These are phyloP conservation scores for Wickerhamomyces alni DNA, from an alignment of 805 yeast species.

Conservation along the genomic window DNA sequence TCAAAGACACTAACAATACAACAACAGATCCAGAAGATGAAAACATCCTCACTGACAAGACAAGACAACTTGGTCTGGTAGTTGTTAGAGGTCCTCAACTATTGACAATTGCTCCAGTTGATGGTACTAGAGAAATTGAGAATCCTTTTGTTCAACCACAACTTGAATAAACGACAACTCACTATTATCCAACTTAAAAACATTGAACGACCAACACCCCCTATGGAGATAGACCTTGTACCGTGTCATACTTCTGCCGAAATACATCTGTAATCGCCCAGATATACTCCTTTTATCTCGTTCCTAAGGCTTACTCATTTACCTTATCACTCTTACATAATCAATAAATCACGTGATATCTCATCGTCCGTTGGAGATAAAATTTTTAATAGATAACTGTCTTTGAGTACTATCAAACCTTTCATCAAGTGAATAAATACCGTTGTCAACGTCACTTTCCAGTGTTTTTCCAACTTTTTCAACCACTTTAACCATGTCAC, in stretches of 20 bases:
- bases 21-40: conserved; percentile 54
- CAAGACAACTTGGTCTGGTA: conserved; percentile 68
- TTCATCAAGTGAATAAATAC: too few species aligned
- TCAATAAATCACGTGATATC: neutral
- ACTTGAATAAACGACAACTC: neutral
- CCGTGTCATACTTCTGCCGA: too few species aligned
- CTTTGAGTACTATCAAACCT: too few species aligned
- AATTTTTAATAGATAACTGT: neutral
- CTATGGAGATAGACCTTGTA: too few species aligned
- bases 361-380: conserved; percentile 1
- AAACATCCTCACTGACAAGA: conserved; percentile 43
- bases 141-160: conserved; percentile 51
- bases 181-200: neutral
- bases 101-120: conserved; percentile 63
- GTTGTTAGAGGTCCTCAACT: conserved; percentile 84
- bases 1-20: neutral
- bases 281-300: too few species aligned
- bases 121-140: conserved; percentile 63
- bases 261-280: too few species aligned
- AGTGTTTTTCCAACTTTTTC: too few species aligned
- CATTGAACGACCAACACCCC: too few species aligned
- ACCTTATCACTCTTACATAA: neutral
- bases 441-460: too few species aligned
- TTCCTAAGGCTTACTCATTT: too few species aligned
- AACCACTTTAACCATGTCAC: neutral